Conservation (phyloP, 306 rosid species). For the Ammopiptanthus mongolicus region DNA sequence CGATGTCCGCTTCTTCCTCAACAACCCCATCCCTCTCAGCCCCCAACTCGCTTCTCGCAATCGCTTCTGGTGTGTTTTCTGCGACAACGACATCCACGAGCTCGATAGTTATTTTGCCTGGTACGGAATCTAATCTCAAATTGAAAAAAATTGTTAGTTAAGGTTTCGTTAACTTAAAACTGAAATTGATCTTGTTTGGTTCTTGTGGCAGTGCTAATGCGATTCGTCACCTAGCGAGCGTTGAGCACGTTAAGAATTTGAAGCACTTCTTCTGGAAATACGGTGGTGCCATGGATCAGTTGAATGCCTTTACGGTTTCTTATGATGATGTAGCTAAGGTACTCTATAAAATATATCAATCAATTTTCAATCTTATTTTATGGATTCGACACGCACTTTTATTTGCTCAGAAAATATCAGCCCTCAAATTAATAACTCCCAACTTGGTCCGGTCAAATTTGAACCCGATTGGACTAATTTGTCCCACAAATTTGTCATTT, state of each 20-base stretch:
- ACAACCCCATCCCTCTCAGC: conserved; percentile 40
- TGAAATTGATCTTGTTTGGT: neutral
- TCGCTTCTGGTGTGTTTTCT: conserved; percentile 83
- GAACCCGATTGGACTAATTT: neutral
- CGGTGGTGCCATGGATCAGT: conserved; percentile 49
- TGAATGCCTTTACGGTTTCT: conserved; percentile 48
- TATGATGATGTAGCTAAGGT: conserved; percentile 70
- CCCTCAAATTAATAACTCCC: neutral
- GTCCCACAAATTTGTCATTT: neutral
- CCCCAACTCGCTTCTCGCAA: conserved; percentile 55
- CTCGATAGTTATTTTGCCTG: conserved; percentile 58
- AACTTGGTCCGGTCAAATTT: neutral
- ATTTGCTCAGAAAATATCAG: neutral
- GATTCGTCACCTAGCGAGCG: conserved; percentile 68
- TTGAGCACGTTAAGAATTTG: conserved; percentile 65
- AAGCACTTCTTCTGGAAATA: conserved; percentile 86
- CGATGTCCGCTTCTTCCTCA: conserved; percentile 60
- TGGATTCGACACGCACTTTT: neutral
- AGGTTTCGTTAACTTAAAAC: neutral
- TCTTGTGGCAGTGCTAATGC: conserved; percentile 55
- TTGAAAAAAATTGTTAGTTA: neutral
- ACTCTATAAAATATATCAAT: neutral
- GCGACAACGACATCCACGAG: conserved; percentile 57
- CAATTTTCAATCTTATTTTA: neutral
- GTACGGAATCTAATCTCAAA: conserved; percentile 22